A percentile compares a stretch with the other conserved stretches of the same genome.
Conservation (phyloP, 1,284 basidiomycete genomes). For the Trichosporon coremiiforme region DNA sequence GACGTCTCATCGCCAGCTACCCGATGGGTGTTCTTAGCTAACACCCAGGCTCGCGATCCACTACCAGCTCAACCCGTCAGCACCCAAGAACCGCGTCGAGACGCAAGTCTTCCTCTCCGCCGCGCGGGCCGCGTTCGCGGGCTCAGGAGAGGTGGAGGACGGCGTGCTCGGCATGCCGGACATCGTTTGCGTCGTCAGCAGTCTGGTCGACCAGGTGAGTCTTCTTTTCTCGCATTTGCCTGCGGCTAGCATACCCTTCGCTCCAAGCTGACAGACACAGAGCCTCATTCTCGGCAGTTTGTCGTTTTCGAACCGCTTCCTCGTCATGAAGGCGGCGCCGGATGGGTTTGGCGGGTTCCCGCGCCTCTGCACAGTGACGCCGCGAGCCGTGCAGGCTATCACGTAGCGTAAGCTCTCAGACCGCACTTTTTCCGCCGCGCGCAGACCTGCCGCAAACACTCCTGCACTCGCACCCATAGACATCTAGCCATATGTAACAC, state of each 20-base stretch:
- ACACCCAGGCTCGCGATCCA: conserved; percentile 40
- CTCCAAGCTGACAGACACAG: conserved; percentile 30
- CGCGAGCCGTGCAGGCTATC: conserved; percentile 29
- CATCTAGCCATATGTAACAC: neutral
- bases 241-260: neutral
- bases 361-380: conserved; percentile 36
- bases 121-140: conserved; percentile 38
- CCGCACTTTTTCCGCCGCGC: no score
- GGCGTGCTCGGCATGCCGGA: conserved; percentile 46
- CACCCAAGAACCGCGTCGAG: conserved; percentile 42
- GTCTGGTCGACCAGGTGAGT: conserved; percentile 55
- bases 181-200: conserved; percentile 50
- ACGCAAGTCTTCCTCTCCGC: conserved; percentile 48
- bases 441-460: no score
- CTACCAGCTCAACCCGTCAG: conserved; percentile 36
- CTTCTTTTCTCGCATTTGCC: no score
- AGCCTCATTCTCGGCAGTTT: conserved; percentile 47
- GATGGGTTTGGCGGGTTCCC: conserved; percentile 53
- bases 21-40: neutral
- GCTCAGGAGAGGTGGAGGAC: conserved; percentile 50
- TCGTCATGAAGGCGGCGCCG: conserved; percentile 44
- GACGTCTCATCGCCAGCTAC: no score
- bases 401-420: conserved; percentile 9
- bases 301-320: conserved; percentile 46
- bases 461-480: neutral